Conservation (phyloP, 169 alveolate species). For the Cryptosporidium ryanae region DNA sequence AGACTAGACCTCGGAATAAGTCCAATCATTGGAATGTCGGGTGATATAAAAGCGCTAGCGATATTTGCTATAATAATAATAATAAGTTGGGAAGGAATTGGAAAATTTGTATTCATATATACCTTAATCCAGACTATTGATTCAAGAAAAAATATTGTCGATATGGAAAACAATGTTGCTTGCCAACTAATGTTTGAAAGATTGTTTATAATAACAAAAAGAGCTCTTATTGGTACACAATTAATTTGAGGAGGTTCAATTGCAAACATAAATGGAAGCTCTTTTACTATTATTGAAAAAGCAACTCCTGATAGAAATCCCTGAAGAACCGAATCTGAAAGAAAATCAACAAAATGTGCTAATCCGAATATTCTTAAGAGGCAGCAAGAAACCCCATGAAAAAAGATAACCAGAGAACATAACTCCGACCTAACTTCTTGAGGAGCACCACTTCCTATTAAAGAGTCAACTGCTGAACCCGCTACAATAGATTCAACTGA, state of each 20-base stretch:
- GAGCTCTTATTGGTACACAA: conserved; percentile 38
- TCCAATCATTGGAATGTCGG: conserved; percentile 52
- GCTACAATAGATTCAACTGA: conserved; percentile 63
- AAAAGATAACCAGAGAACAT: conserved; percentile 29
- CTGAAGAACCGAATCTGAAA: conserved; percentile 52
- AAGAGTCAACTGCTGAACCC: conserved; percentile 38
- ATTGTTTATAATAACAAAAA: conserved; percentile 7
- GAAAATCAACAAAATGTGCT: conserved; percentile 57
- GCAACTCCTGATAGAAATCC: conserved; percentile 72
- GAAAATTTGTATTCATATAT: conserved; percentile 25
- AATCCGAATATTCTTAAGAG: conserved; percentile 52
- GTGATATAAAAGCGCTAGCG: conserved; percentile 41
- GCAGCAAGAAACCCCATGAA: conserved; percentile 59
- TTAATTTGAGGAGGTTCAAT: conserved; percentile 27
- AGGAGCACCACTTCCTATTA: conserved; percentile 30
- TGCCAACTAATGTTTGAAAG: conserved; percentile 28
- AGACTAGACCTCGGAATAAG: conserved; percentile 23
- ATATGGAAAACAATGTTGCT: conserved; percentile 38
- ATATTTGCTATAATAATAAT: conserved; percentile 35
- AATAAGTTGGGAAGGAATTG: conserved; percentile 54
- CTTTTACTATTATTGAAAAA: conserved; percentile 44
- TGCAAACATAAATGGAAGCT: conserved; percentile 69
- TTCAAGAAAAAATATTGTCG: conserved; percentile 43
- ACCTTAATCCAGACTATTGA: conserved; percentile 21
- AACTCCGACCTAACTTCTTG: conserved; percentile 29